A percentile compares a stretch with the other conserved stretches of the same genome.
These are phyloP conservation scores for Daldinia childiae DNA, from an alignment of 495 filamentous ascomycete genomes.

Conservation along the genomic window DNA sequence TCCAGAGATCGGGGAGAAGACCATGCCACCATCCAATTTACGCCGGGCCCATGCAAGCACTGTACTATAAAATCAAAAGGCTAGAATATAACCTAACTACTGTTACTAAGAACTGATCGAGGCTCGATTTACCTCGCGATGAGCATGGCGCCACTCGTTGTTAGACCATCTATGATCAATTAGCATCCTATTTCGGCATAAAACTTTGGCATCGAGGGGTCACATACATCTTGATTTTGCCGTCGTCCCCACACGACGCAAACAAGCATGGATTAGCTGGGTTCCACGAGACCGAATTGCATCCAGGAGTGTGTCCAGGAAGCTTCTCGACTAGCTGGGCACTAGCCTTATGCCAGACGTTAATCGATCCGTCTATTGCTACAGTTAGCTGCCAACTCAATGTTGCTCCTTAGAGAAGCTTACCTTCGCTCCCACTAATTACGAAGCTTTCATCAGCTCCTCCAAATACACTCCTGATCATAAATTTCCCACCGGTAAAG, in stretches of 20 bases:
- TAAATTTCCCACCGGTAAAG: conserved; percentile 72
- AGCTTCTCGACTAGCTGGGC: conserved; percentile 78
- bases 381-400: conserved; percentile 34
- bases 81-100: conserved; percentile 11
- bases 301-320: conserved; percentile 76
- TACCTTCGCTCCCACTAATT: conserved; percentile 91
- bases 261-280: conserved; percentile 84
- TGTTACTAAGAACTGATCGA: conserved; percentile 20
- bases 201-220: background rate
- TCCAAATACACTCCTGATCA: conserved; percentile 85
- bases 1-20: conserved; percentile 22
- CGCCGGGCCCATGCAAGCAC: conserved; percentile 44
- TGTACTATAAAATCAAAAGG: conserved; percentile 31
- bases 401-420: conserved; percentile 4
- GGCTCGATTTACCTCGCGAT: conserved; percentile 16
- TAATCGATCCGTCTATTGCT: conserved; percentile 74
- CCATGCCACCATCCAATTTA: conserved; percentile 39
- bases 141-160: conserved; percentile 29
- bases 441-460: conserved; percentile 92
- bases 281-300: conserved; percentile 95
- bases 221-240: conserved; percentile 83
- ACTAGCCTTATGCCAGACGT: conserved; percentile 90
- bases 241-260: conserved; percentile 90
- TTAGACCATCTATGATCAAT: conserved; percentile 47
- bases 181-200: conserved; percentile 9